Conservation (phyloP, 805 yeast genomes). For the Spathaspora arborariae region DNA sequence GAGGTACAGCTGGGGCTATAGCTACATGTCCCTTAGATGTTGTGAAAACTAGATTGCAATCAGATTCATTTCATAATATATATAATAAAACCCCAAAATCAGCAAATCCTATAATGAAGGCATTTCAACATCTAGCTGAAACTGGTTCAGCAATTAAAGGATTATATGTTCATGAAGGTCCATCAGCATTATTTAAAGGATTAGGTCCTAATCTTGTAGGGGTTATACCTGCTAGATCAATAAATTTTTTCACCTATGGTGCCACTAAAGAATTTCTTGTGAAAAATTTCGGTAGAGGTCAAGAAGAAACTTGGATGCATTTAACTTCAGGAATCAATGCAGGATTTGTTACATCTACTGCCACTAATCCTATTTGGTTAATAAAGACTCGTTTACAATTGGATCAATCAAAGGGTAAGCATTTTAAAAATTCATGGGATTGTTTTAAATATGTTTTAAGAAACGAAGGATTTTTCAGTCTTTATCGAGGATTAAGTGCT, state of each 20-base stretch:
- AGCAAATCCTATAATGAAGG: constrained; percentile 38
- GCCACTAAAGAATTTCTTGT: constrained; percentile 79
- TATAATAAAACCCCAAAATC: constrained; percentile 48
- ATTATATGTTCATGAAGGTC: constrained; percentile 76
- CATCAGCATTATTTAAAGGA: constrained; percentile 85
- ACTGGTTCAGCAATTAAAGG: constrained; percentile 68
- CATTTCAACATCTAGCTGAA: constrained; percentile 72
- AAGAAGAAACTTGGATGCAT: constrained; percentile 84
- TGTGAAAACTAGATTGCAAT: constrained; percentile 91
- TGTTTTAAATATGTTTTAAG: constrained; percentile 67
- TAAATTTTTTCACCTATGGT: constrained; percentile 96
- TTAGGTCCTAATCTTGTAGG: constrained; percentile 96
- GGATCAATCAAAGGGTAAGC: constrained; percentile 65
- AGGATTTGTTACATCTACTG: constrained; percentile 91
- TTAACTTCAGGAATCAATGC: constrained; percentile 84
- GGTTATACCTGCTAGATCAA: constrained; percentile 96
- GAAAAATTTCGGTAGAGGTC: constrained; percentile 46
- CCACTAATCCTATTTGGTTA: constrained; percentile 97
- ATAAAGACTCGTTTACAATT: constrained; percentile 91
- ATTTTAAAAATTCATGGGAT: constrained; percentile 81
- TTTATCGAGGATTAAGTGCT: constrained; percentile 90
- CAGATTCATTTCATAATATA: constrained; percentile 68
- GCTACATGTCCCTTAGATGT: constrained; percentile 94
- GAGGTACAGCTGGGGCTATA: constrained; percentile 97
- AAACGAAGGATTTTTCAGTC: constrained; percentile 74